These are phyloP conservation scores for Carallia pectinifolia DNA, from an alignment of 345 rosid species.

Conservation along the genomic window DNA sequence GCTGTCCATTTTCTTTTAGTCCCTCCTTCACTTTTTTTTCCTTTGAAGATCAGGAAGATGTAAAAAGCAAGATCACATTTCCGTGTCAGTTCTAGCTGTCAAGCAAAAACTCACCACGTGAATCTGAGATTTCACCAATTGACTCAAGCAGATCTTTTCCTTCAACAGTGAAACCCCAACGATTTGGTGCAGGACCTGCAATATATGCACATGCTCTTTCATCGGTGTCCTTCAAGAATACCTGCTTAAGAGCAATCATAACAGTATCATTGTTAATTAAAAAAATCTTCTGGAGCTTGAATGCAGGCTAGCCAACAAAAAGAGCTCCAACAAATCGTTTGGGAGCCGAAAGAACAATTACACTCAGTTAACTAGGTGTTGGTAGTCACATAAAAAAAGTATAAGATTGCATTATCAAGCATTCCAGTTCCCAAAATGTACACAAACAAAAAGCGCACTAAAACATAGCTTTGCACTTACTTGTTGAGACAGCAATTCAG, in stretches of 20 bases:
- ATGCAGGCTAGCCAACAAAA: background rate
- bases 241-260: slow-evolving; percentile 45
- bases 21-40: too few species aligned
- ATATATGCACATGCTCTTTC: slow-evolving; percentile 99
- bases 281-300: background rate
- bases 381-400: background rate
- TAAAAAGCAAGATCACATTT: background rate
- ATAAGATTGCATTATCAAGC: background rate
- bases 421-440: slow-evolving; percentile 1
- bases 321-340: too few species aligned
- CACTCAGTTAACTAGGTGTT: background rate
- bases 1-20: background rate
- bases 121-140: slow-evolving; percentile 39
- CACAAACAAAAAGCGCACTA: background rate
- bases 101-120: slow-evolving; percentile 49
- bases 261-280: too few species aligned
- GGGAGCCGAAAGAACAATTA: too few species aligned
- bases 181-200: slow-evolving; percentile 99
- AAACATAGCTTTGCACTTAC: slow-evolving; percentile 43
- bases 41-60: background rate
- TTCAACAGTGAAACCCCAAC: slow-evolving; percentile 93
- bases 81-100: background rate
- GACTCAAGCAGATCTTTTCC: slow-evolving; percentile 77
- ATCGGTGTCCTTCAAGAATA: slow-evolving; percentile 94
- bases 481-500: slow-evolving; percentile 75